Conservation (phyloP, 345 rosid species). For the Populus alba region DNA sequence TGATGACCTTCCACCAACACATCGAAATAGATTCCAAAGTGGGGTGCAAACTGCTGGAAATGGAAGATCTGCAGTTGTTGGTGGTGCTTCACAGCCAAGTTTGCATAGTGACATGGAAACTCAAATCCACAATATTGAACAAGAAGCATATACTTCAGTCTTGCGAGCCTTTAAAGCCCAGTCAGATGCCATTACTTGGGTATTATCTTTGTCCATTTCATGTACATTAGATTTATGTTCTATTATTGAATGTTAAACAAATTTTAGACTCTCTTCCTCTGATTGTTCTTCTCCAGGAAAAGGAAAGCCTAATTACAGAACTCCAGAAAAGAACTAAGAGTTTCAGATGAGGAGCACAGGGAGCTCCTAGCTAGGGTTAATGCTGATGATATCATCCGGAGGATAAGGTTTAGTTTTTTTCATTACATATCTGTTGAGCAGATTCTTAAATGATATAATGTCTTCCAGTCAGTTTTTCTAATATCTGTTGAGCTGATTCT, state of each 20-base stretch:
- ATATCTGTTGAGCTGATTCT: constrained; percentile 22
- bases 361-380: constrained; percentile 79
- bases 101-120: constrained; percentile 81
- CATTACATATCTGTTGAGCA: constrained; percentile 12
- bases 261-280: background rate
- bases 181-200: constrained; percentile 98
- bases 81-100: constrained; percentile 60
- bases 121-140: constrained; percentile 86
- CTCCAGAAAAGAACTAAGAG: constrained; percentile 89
- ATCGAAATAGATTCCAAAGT: constrained; percentile 82
- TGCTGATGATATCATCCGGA: constrained; percentile 72
- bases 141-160: constrained; percentile 83
- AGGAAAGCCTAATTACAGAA: constrained; percentile 91
- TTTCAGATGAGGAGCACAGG: constrained; percentile 95
- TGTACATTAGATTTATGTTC: background rate
- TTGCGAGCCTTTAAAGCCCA: constrained; percentile 97
- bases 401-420: constrained; percentile 69
- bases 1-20: constrained; percentile 96
- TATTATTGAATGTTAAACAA: background rate
- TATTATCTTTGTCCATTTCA: constrained; percentile 24
- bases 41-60: constrained; percentile 67
- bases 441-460: constrained; percentile 10
- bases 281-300: constrained; percentile 54
- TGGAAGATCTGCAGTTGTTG: constrained; percentile 73
- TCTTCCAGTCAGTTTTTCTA: constrained; percentile 18